phyloP scores from a whole-genome alignment of 73 alveolate genomes.

The Paramecium primaurelia region DNA sequence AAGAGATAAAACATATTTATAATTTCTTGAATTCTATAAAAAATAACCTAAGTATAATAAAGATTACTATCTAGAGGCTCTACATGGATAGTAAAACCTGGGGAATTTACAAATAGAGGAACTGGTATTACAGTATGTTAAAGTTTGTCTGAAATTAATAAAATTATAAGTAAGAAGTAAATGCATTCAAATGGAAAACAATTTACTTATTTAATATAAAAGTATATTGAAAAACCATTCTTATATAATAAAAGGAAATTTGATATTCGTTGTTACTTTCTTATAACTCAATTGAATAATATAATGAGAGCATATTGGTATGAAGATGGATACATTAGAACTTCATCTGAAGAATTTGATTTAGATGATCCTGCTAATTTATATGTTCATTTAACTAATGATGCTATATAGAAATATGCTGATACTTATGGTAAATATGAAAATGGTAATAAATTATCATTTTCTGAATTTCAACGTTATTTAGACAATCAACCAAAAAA shows the following conservation, averaged over 20 bases:
- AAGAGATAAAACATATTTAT: slow-evolving; percentile 26
- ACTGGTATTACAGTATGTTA: slow-evolving; percentile 52
- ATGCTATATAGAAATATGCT: slow-evolving; percentile 83
- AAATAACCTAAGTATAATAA: slow-evolving; percentile 12
- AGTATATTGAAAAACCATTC: slow-evolving; percentile 83
- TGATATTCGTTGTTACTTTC: slow-evolving; percentile 84
- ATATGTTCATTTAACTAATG: slow-evolving; percentile 88
- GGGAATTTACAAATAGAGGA: slow-evolving; percentile 61
- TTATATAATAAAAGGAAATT: slow-evolving; percentile 77
- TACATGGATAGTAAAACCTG: slow-evolving; percentile 62
- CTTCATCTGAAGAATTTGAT: slow-evolving; percentile 81
- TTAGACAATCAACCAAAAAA: slow-evolving; percentile 55
- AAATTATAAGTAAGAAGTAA: neutral
- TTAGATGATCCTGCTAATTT: slow-evolving; percentile 73
- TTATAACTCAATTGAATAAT: slow-evolving; percentile 72
- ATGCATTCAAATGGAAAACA: slow-evolving; percentile 48
- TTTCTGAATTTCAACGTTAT: slow-evolving; percentile 75
- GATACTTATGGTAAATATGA: slow-evolving; percentile 85
- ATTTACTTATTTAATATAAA: slow-evolving; percentile 67
- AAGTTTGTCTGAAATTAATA: neutral
- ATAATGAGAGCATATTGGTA: slow-evolving; percentile 79
- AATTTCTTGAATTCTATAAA: slow-evolving; percentile 31
- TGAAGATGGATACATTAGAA: slow-evolving; percentile 87
- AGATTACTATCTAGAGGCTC: neutral
- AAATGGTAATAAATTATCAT: slow-evolving; percentile 84